Percentiles rank a stretch among this genome's conserved stretches.
phyloP scores from a whole-genome alignment of 2,329 filamentous ascomycete species.

The Metarhizium rileyi region DNA sequence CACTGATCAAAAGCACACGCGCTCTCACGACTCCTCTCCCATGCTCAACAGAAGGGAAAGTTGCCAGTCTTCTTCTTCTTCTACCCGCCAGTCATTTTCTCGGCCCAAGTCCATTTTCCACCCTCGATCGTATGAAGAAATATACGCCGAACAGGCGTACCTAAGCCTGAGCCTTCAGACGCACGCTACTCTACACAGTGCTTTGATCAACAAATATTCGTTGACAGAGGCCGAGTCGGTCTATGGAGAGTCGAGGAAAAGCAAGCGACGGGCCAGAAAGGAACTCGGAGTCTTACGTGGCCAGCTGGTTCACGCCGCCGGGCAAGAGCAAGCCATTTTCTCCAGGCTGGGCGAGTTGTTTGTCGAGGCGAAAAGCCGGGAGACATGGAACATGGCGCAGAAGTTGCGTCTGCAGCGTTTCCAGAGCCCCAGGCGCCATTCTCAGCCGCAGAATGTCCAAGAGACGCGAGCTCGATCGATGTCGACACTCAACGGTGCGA shows the following conservation, averaged over 20 bases:
- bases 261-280: conserved; percentile 27
- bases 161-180: conserved; percentile 31
- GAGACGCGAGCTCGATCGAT: neutral
- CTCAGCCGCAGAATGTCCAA: neutral
- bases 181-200: conserved; percentile 26
- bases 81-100: neutral
- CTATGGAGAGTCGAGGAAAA: conserved; percentile 13
- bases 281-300: conserved; percentile 30
- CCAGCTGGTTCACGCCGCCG: conserved; percentile 33
- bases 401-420: conserved; percentile 12
- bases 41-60: neutral
- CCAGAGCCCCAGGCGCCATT: neutral
- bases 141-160: conserved; percentile 37
- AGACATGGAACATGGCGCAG: conserved; percentile 25
- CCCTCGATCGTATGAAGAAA: conserved; percentile 30
- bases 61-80: too few relatives aligned
- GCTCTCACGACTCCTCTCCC: neutral
- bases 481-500: conserved; percentile 18
- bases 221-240: conserved; percentile 24
- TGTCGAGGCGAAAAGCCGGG: conserved; percentile 36
- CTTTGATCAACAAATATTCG: conserved; percentile 30
- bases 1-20: neutral
- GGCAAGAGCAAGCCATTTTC: conserved; percentile 37
- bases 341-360: conserved; percentile 38
- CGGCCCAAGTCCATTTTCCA: conserved; percentile 17